Base-by-base conservation (phyloP, 441 rosid species). In the Populus trichocarpa region DNA sequence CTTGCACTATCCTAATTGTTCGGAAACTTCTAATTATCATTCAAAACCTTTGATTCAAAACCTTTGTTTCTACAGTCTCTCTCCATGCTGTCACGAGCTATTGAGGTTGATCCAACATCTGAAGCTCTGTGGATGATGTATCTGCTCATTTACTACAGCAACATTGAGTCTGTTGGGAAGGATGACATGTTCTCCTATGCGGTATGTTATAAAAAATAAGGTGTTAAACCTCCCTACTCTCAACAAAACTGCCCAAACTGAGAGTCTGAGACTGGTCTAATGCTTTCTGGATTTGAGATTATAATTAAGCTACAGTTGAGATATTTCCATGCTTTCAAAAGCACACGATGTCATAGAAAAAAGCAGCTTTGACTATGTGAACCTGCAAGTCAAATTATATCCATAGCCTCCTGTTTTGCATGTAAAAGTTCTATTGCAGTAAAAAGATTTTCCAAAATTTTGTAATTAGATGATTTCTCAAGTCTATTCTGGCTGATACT, bases 121-220 rank as follows among this genome's bases (percentile, higher is more conserved):
- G 98, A 93, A 85, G 78, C 84, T 83, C 90, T 91, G 81, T 96
- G 99, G 99, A 88, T 87, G 46, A 83, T 86, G 70, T 96, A 96
- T 85, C 89, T 96, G 78, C 85, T 93, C 72, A 83, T 94, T 75
- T 93, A 79, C 87, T 83, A 85, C 77, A 80, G 89, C 85, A 78
- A 81, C 80, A 80, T 70, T 75, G 84, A 83, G 74, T 85, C 91
- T 33, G 79, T 69, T 74, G 90, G 81, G 73, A 83, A 81, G 83
- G 92, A 92, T 82, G 96, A 91, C 87, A 88, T 94, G 93, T 84
- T 90, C 84, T 80, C 89, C 57, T 63, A 73, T 83, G 96, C 96
- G 96, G 99, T 96, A 93, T 78, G 83, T 81, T 64, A 38, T 28
- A 25, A 35, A 73, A 64, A 18, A 26, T 30, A n/a, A 69, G 53